Conservation (phyloP, 768 basidiomycete species). For the Pleurotus pulmonarius region DNA sequence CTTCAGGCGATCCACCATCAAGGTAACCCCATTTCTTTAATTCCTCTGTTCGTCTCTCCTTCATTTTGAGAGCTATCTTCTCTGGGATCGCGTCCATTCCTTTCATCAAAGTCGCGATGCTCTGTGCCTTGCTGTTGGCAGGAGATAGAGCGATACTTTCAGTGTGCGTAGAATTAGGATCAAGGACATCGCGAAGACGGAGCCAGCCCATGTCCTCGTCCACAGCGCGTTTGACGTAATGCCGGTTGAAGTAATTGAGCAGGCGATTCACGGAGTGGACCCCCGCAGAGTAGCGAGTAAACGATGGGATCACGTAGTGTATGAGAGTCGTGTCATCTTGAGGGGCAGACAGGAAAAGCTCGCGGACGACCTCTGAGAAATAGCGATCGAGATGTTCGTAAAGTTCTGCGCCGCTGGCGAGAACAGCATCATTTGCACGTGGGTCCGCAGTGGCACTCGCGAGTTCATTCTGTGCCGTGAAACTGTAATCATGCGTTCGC, state of each 20-base stretch:
- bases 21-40: slow-evolving; percentile 69
- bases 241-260: slow-evolving; percentile 75
- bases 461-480: slow-evolving; percentile 55
- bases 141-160: slow-evolving; percentile 27
- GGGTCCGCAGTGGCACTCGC: slow-evolving; percentile 26
- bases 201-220: slow-evolving; percentile 83
- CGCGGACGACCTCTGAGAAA: slow-evolving; percentile 56
- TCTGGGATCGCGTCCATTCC: slow-evolving; percentile 52
- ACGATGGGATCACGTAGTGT: slow-evolving; percentile 67
- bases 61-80: slow-evolving; percentile 52
- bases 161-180: slow-evolving; percentile 16
- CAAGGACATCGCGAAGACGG: slow-evolving; percentile 59
- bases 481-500: slow-evolving; percentile 24
- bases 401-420: slow-evolving; percentile 59
- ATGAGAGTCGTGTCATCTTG: slow-evolving; percentile 64
- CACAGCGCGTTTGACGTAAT: slow-evolving; percentile 70
- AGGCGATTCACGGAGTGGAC: slow-evolving; percentile 68
- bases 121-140: slow-evolving; percentile 41
- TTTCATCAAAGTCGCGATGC: slow-evolving; percentile 1
- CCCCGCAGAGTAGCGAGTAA: slow-evolving; percentile 67
- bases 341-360: slow-evolving; percentile 59
- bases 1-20: slow-evolving; percentile 44
- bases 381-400: slow-evolving; percentile 74
- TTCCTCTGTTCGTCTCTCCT: slow-evolving; percentile 58
- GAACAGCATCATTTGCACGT: slow-evolving; percentile 20